Conservation (phyloP, 495 filamentous ascomycete genomes). For the Penicillium riverlandense region DNA sequence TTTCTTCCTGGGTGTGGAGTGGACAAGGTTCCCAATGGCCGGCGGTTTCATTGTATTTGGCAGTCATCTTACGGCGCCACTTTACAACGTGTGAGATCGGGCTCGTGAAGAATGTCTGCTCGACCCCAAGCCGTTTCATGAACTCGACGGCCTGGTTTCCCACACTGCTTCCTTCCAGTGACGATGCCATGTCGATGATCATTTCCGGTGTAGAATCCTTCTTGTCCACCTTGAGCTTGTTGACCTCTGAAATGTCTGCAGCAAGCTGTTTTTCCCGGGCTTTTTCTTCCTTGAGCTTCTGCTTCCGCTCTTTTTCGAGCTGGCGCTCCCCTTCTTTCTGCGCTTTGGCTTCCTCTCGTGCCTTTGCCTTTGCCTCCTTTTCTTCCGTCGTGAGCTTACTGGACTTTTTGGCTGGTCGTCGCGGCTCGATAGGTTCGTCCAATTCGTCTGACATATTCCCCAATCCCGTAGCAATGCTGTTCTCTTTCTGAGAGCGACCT, state of each 20-base stretch:
- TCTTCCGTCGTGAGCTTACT: constrained; percentile 29
- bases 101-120: constrained; percentile 45
- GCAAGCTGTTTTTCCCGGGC: constrained; percentile 58
- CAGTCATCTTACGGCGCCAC: constrained; percentile 66
- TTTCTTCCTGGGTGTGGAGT: constrained; percentile 51
- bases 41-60: constrained; percentile 52
- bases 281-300: constrained; percentile 45
- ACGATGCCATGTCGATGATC: constrained; percentile 67
- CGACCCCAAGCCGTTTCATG: constrained; percentile 50
- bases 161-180: constrained; percentile 41
- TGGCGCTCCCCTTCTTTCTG: constrained; percentile 38
- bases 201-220: constrained; percentile 73
- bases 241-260: constrained; percentile 64
- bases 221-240: constrained; percentile 69
- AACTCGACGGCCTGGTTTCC: constrained; percentile 45
- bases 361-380: constrained; percentile 50
- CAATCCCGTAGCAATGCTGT: background rate
- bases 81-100: constrained; percentile 53
- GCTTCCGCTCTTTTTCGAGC: constrained; percentile 43
- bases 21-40: constrained; percentile 61
- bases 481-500: background rate
- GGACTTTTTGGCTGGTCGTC: constrained; percentile 18
- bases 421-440: constrained; percentile 18
- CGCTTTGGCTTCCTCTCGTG: constrained; percentile 38
- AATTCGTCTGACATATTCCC: constrained; percentile 11